Evolutionary conservation across 352 stramenopile species (phyloP), one percentile per base, ranked within the genome.

Genomic region (Pythium angustatum): DNA sequence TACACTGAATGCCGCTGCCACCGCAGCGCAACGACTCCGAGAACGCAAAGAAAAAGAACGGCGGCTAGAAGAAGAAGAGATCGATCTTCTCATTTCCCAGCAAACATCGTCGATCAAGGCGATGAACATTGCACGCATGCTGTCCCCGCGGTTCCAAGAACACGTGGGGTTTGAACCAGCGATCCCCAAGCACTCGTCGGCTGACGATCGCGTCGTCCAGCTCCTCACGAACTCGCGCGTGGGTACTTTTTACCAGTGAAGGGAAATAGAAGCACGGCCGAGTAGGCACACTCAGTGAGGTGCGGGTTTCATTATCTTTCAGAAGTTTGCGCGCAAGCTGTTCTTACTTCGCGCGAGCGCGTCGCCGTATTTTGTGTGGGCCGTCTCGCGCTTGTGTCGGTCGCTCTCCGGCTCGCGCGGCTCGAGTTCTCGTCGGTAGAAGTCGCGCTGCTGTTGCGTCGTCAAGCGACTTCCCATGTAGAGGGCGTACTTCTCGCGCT

Each of bases 61-160:
- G 5, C 73, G 68, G 6, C 14, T 68, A 47, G 71, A 84, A 49
- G 81, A 91, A 53, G 62, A 76, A 15, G 75, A 85, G 41, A 66
- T 92, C 21, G 75, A 92, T 22, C 43, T 79, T 19, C 66, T 91
- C 22, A 82, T 91, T 40, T 71, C 78, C 5, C 81, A 93, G 61
- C 84, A 93, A 64, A 69, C 80, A 27, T 93, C 82, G 33, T 90
- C 79, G 1, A 80, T 93, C 33, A 79, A 86, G 43, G 82, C 84
- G 2, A 93, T 91, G 82, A 91, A 93, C 56, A 87, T 93, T 45
- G 84, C 80, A 8, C 76, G 84, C 9, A 88, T 91, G 84, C 58
- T 93, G 21, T 93, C 84, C 19, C 82, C 84, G 27, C 78, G 80
- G 0, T 91, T 90, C 45, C 69, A 84, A 55, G 79, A 94, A 69